Conservation (phyloP, 1,284 basidiomycete genomes). For the Microbotryomycetes sp. region DNA sequence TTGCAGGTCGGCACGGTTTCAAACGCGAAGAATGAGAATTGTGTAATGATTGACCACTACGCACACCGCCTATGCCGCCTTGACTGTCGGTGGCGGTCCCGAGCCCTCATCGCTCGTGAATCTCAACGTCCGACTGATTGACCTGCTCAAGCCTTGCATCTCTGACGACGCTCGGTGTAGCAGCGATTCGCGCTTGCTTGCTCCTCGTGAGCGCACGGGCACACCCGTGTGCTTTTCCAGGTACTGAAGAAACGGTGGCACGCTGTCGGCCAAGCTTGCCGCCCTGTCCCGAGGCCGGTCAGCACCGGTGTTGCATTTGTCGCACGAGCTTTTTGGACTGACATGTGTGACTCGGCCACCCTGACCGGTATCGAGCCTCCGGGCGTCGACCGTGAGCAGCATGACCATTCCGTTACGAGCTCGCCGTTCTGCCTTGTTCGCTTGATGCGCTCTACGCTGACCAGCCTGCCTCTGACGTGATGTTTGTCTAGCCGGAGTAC, state of each 20-base stretch:
- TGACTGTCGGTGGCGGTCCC: neutral
- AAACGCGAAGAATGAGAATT: neutral
- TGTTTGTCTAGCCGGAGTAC: conserved; percentile 12
- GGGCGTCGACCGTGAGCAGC: conserved; percentile 21
- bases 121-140: neutral
- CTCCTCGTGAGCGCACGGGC: neutral
- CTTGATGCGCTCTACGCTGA: conserved; percentile 18
- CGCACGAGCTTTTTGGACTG: too few relatives aligned
- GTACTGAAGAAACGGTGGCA: conserved; percentile 17
- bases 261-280: conserved; percentile 15
- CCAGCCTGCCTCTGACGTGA: conserved; percentile 19
- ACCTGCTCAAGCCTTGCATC: neutral
- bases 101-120: neutral
- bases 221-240: conserved; percentile 1
- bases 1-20: too few relatives aligned
- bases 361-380: conserved; percentile 25
- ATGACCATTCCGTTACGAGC: conserved; percentile 13
- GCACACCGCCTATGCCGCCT: neutral
- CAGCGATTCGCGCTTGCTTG: neutral
- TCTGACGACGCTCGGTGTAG: neutral
- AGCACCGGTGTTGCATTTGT: too few relatives aligned
- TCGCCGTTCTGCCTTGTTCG: conserved; percentile 13
- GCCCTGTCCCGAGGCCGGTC: too few relatives aligned
- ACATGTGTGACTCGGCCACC: conserved; percentile 24
- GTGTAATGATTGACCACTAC: too few relatives aligned